Percentiles rank a stretch among this genome's conserved stretches.
Conservation (phyloP, 345 rosid genomes). For the Cardamine occulta region DNA sequence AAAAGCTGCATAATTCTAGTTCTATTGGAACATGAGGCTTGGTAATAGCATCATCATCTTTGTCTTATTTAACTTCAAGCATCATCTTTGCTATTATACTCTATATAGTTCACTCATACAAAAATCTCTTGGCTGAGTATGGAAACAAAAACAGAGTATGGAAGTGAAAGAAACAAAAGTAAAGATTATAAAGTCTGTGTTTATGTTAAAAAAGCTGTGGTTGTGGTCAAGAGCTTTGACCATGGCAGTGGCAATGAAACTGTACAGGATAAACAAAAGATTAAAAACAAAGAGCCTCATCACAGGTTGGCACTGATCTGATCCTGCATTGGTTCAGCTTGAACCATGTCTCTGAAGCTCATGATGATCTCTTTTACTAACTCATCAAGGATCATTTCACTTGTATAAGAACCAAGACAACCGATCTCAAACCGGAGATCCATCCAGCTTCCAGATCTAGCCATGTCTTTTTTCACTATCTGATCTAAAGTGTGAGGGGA, state of each 20-base stretch:
- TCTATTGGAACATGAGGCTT: constrained; percentile 9
- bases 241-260: constrained; percentile 34
- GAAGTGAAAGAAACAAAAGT: constrained; percentile 4
- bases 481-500: constrained; percentile 75
- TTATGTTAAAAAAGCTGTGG: constrained; percentile 30
- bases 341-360: constrained; percentile 41
- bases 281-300: constrained; percentile 18
- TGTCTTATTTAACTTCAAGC: constrained; percentile 22
- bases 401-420: constrained; percentile 51
- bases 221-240: constrained; percentile 37
- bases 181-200: constrained; percentile 12
- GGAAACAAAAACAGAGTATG: constrained; percentile 23
- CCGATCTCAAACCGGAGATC: constrained; percentile 60
- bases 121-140: constrained; percentile 28
- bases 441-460: constrained; percentile 75
- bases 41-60: neutral
- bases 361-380: constrained; percentile 59
- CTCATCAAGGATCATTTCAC: constrained; percentile 68
- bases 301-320: neutral
- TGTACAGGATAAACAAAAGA: constrained; percentile 35
- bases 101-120: constrained; percentile 27
- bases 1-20: neutral
- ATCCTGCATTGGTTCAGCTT: constrained; percentile 27
- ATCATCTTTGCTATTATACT: constrained; percentile 19
- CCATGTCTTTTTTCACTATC: constrained; percentile 80